Evolutionary conservation across 768 basidiomycete genomes (phyloP).

Genomic region (Mycena olivaceomarginata): DNA sequence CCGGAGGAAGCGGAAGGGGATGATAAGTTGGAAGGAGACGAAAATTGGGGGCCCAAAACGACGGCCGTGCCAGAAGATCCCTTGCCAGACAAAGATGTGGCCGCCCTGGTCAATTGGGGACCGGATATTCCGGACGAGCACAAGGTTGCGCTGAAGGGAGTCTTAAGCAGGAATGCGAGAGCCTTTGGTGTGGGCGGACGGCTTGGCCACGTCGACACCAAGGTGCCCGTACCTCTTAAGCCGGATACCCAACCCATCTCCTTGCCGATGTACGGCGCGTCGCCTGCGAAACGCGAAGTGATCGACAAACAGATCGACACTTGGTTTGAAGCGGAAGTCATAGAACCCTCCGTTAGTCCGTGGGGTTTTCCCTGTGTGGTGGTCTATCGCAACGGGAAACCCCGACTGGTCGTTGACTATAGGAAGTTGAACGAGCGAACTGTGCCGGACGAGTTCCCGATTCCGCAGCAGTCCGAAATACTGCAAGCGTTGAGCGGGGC

Average conservation of each 20-base stretch:
- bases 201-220: conserved; percentile 42
- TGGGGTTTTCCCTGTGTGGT: no score
- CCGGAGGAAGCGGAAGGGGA: background rate
- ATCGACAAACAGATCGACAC: no score
- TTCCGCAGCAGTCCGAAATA: conserved; percentile 51
- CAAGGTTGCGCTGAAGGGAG: background rate
- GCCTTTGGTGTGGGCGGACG: conserved; percentile 49
- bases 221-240: conserved; percentile 38
- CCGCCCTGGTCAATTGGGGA: background rate
- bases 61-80: background rate
- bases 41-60: background rate
- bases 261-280: no score
- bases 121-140: background rate
- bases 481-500: conserved; percentile 48
- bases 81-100: conserved; percentile 13
- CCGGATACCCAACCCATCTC: no score
- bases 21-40: background rate
- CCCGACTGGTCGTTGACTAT: no score
- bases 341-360: no score
- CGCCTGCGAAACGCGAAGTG: no score
- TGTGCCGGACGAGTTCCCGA: conserved; percentile 48
- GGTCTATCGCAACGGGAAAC: no score
- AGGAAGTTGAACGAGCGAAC: no score
- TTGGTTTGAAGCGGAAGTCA: no score
- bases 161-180: conserved; percentile 25